A percentile compares a stretch with the other conserved stretches of the same genome.
Conservation (phyloP, 169 alveolate species). For the Plasmodium adleri region DNA sequence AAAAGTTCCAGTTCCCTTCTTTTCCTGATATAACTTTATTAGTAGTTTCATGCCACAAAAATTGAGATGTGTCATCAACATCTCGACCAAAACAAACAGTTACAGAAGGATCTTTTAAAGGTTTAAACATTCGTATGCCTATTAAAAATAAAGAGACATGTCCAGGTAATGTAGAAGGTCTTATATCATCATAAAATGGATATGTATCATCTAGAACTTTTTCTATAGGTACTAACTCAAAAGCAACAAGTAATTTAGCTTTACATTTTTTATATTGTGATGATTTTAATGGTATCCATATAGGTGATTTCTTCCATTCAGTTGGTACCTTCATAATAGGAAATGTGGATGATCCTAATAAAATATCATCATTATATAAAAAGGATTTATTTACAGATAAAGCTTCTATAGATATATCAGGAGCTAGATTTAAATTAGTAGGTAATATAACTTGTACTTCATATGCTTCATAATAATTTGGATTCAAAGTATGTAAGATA, state of each 20-base stretch:
- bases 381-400: conserved; percentile 81
- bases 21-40: conserved; percentile 83
- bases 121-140: conserved; percentile 89
- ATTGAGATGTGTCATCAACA: conserved; percentile 85
- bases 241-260: conserved; percentile 89
- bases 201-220: conserved; percentile 79
- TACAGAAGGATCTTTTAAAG: conserved; percentile 87
- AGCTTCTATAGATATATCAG: conserved; percentile 88
- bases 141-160: conserved; percentile 87
- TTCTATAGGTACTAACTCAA: conserved; percentile 89
- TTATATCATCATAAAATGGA: conserved; percentile 91
- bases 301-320: conserved; percentile 92
- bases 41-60: conserved; percentile 85
- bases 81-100: conserved; percentile 89
- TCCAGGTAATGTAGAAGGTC: conserved; percentile 88
- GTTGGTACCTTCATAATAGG: conserved; percentile 89
- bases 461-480: conserved; percentile 91
- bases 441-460: conserved; percentile 91
- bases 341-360: conserved; percentile 82
- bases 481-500: conserved; percentile 87
- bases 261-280: conserved; percentile 85
- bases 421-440: conserved; percentile 88
- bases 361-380: conserved; percentile 76
- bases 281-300: conserved; percentile 89
- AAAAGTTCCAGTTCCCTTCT: conserved; percentile 83